Conservation (phyloP, 441 rosid genomes). For the Metrosideros polymorpha region DNA sequence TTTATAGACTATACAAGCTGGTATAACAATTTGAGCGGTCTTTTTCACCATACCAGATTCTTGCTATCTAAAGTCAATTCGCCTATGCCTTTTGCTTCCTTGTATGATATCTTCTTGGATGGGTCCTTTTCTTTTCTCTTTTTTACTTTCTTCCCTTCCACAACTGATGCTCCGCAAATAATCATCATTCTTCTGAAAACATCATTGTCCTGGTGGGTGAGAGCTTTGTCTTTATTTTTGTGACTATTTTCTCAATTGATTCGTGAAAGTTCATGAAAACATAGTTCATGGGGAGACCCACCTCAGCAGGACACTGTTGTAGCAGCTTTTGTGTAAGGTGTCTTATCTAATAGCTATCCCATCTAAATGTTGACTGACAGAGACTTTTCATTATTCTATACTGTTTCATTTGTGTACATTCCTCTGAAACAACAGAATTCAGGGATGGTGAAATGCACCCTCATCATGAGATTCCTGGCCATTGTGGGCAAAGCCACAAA, state of each 20-base stretch:
- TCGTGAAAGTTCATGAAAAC: neutral
- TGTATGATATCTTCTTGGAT: neutral
- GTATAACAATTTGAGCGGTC: neutral
- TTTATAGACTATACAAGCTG: neutral
- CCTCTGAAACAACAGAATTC: neutral
- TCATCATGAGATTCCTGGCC: neutral
- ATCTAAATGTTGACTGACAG: neutral
- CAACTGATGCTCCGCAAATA: neutral
- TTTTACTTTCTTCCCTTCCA: neutral
- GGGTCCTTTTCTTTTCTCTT: neutral
- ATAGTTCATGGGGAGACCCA: neutral
- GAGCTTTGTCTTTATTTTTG: neutral
- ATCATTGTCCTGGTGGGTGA: neutral
- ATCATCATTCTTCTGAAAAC: neutral
- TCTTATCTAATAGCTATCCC: neutral
- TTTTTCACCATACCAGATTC: neutral
- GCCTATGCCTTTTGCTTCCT: neutral
- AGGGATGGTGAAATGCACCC: neutral
- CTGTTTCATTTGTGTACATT: neutral
- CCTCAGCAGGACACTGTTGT: neutral
- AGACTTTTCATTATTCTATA: neutral
- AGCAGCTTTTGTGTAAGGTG: neutral
- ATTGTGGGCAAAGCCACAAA: neutral
- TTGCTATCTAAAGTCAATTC: neutral
- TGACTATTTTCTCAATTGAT: neutral